phyloP scores from a whole-genome alignment of 2,329 filamentous ascomycete genomes.

The Aspergillus udagawae region DNA sequence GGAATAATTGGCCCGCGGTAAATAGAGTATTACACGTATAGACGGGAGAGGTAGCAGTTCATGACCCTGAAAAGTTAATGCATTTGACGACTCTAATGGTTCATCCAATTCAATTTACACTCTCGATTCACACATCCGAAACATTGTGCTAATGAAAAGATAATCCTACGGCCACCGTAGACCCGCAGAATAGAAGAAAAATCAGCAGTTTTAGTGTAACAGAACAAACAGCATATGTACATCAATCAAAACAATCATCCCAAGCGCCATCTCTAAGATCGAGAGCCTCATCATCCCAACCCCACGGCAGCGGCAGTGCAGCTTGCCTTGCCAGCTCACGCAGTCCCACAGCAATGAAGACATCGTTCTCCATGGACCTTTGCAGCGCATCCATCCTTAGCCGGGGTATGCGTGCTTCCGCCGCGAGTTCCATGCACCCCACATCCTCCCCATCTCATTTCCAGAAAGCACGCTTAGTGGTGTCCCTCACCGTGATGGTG shows the following conservation, averaged over 20 bases:
- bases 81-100: background rate
- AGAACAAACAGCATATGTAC: constrained; percentile 34
- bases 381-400: background rate
- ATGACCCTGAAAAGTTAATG: background rate
- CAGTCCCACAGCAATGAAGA: constrained; percentile 3
- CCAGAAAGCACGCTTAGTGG: constrained; percentile 43
- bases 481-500: constrained; percentile 56
- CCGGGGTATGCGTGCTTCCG: constrained; percentile 17
- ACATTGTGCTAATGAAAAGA: background rate
- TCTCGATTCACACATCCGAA: background rate
- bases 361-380: too few relatives aligned
- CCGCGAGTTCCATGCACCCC: constrained; percentile 11
- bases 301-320: constrained; percentile 6
- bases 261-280: constrained; percentile 25
- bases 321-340: background rate
- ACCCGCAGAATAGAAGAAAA: background rate
- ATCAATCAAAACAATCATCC: constrained; percentile 30
- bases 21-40: constrained; percentile 2
- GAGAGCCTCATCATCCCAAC: constrained; percentile 10
- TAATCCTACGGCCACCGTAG: background rate
- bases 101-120: background rate
- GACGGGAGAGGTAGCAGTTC: constrained; percentile 4
- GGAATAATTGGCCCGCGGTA: constrained; percentile 21
- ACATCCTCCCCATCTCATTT: constrained; percentile 4
- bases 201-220: constrained; percentile 15